Evolutionary conservation across 495 filamentous ascomycete genomes (phyloP), one percentile per base, ranked within the genome.

Genomic region (Tirmania nivea): DNA sequence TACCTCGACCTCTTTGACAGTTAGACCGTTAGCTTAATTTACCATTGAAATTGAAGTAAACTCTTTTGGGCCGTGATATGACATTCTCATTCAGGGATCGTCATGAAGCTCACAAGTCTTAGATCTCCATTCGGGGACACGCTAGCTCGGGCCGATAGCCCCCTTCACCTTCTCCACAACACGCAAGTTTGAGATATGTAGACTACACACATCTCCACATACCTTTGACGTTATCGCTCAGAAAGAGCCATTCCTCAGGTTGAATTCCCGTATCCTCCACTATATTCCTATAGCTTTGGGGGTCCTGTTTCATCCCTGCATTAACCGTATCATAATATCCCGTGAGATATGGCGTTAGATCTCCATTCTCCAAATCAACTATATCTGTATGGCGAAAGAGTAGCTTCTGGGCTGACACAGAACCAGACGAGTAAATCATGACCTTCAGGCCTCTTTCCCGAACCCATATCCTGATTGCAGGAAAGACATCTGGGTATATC

Each of bases 291-390:
- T 85, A 86, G 60, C 79, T 83, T 35, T 55, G 63, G 35, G 59
- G 54, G 56, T 81, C 76, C 51, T 65, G 68, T 69, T 86, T 86
- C 56, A 72, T 68, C 8, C 81, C 81, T n/a, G 81, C 80, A 57
- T 78, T 86, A 39, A 79, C 73, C 7, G 81, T 84, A 63, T 86
- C 81, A 56, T 80, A 85, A 65, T 74, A 82, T 48, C 69, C 76
- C 25, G 66, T 65, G 54, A 84, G 70, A 48, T 71, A 59, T 12
- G 67, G 62, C 2, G 69, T 71, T 54, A 83, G 62, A 58, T 86
- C 78, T n/a, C 68, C 66, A 14, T 45, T 19, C 39, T 19, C 17
- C 39, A 19, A 14, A 31, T 71, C 70, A 48, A 66, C 55, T 9
- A 67, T 65, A 59, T 75, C 67, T n/a, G 81, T 82, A 66, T 83